Base-by-base conservation (phyloP, 1,284 basidiomycete species). In the Ceratobasidium sp. region DNA sequence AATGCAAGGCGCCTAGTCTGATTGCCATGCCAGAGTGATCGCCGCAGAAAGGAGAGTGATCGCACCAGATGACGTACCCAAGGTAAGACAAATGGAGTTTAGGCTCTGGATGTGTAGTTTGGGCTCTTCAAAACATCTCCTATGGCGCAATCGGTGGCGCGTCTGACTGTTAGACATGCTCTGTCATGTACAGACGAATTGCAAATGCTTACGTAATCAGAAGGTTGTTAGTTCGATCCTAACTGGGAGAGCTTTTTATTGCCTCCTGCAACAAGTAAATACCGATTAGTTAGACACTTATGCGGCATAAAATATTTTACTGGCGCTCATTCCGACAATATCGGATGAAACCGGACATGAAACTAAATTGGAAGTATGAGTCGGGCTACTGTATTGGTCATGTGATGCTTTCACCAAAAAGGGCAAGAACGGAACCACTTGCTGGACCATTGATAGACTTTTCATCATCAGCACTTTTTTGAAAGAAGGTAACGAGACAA, bases 211-310 rank as follows among this genome's bases (percentile, higher is more conserved):
- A n/a, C 33, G 33, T 26, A 28, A 69, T 69, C 67, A 53, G 67
- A 69, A 71, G 69, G 69, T 71, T 55, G 69, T 46, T 58, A 46
- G 69, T 71, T 71, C 69, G 69, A 71, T 46, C 69, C 69, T 46
- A 58, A 46, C 69, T 60, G 69, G 42, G 56, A 71, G 69, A 58
- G 69, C 20, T 60, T 42, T 44, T 42, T 40, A 42, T 60, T 55
- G 64, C 61, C 46, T n/a, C n/a, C n/a, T n/a, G n/a, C n/a, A n/a
- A n/a, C n/a, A n/a, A n/a, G n/a, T n/a, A n/a, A n/a, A n/a, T n/a
- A n/a, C n/a, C n/a, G n/a, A n/a, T n/a, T n/a, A n/a, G n/a, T n/a
- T n/a, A n/a, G n/a, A n/a, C n/a, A n/a, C n/a, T n/a, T n/a, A n/a
- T n/a, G n/a, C n/a, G n/a, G n/a, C n/a, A n/a, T n/a, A n/a, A n/a